Evolutionary conservation across 1,139 yeast genomes (phyloP), one percentile per base, ranked within the genome.

Genomic region (Saccharomyces pastorianus): DNA sequence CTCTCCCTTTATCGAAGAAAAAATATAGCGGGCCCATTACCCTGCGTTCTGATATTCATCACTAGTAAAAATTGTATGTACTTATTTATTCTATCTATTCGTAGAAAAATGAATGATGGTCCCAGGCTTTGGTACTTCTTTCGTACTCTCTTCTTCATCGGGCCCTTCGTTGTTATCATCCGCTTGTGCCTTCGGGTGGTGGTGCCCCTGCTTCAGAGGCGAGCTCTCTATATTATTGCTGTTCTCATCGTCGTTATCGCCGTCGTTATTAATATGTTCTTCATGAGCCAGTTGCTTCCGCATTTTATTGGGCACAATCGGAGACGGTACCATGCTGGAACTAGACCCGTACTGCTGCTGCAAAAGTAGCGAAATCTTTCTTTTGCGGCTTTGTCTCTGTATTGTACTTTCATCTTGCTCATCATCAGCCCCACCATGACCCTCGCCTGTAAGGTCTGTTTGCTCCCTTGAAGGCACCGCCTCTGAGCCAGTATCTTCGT

Each of bases 311-410:
- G 51, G 51, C 4, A 46, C 34, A 6, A 56, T 57, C 4, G 68
- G 68, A 4, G 68, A 64, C 17, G 66, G 66, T 47, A 63, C 51
- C 23, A 58, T 60, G 46, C 66, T 63, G 14, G 67, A 65, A 49
- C 68, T 64, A 11, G 71, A 67, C 8, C 66, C 70, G 56, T 64
- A 68, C 52, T 66, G 67, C 55, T 66, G 67, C 55, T 67, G 71
- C 47, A 68, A 53, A 48, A 64, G 55, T 48, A 67, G 49, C 49
- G 71, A 68, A 11, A 66, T 63, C 50, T 68, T 68, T 44, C 71
- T 60, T 54, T 64, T 64, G 32, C 65, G 63, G 31, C 63, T 58
- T 49, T 65, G 69, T 42, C 64, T 58, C 55, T 65, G 69, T 47
- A 64, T 51, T 2, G 68, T 63, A 51, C 68, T 65, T 25, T 61